A percentile compares a stretch with the other conserved stretches of the same genome.
These are phyloP conservation scores for Bacidia gigantensis DNA, from an alignment of 495 filamentous ascomycete genomes.

Conservation along the genomic window DNA sequence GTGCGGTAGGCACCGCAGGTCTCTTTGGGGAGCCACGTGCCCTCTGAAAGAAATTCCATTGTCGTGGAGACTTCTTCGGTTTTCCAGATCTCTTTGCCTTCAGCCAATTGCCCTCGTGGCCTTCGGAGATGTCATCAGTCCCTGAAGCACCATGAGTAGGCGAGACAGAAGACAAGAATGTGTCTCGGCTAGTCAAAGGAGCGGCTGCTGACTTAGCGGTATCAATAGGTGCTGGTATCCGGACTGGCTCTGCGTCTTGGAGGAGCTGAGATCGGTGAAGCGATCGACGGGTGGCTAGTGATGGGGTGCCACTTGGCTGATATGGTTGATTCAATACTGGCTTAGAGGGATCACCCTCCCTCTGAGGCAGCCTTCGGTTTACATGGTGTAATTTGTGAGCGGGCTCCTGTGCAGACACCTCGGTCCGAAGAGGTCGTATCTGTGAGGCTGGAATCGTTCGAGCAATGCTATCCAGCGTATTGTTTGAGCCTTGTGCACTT, in stretches of 20 bases:
- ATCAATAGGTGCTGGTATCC: slow-evolving; percentile 24
- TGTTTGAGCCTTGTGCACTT: slow-evolving; percentile 21
- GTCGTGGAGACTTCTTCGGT: slow-evolving; percentile 30
- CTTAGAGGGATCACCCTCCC: slow-evolving; percentile 7
- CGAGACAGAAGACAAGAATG: slow-evolving; percentile 14
- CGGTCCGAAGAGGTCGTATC: slow-evolving; percentile 14
- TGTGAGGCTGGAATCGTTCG: background rate
- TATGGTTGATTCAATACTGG: background rate
- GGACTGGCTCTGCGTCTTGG: slow-evolving; percentile 30
- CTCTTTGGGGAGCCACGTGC: slow-evolving; percentile 40
- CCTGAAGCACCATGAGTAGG: slow-evolving; percentile 6
- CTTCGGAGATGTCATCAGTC: slow-evolving; percentile 21
- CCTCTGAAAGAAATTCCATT: slow-evolving; percentile 77
- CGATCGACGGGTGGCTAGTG: slow-evolving; percentile 39
- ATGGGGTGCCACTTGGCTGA: slow-evolving; percentile 20
- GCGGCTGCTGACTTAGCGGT: slow-evolving; percentile 18
- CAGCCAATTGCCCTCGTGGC: slow-evolving; percentile 27
- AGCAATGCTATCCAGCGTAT: background rate
- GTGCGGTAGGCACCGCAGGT: slow-evolving; percentile 17
- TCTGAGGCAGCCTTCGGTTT: slow-evolving; percentile 13
- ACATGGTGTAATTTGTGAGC: slow-evolving; percentile 10
- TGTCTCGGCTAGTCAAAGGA: slow-evolving; percentile 22
- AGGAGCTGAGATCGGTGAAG: slow-evolving; percentile 31
- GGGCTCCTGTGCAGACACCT: slow-evolving; percentile 2
- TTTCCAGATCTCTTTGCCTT: slow-evolving; percentile 23